Base-by-base conservation (phyloP, 768 basidiomycete species). In the Candolleomyces aberdarensis region DNA sequence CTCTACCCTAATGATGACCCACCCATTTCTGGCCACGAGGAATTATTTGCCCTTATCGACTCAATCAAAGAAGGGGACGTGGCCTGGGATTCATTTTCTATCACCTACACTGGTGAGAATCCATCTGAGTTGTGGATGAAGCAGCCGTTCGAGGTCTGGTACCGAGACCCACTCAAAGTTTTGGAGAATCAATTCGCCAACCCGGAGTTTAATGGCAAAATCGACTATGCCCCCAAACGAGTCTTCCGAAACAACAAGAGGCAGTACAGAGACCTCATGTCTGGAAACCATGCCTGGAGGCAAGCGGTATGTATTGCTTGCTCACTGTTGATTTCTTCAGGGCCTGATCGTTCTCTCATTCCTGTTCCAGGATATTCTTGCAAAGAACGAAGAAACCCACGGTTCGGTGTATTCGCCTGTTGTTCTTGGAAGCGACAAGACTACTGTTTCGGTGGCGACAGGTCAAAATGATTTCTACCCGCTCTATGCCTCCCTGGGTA, bases 341-440 rank as follows among this genome's bases (percentile, higher is more conserved):
- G 26, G 26, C 26, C 26, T 26, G 26, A 26, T 3, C 26, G 26
- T 26, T 26, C 26, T 26, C 26, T 26, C 26, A 26, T 3, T 26
- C 26, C 26, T 26, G 26, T 26, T 26, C 26, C 3, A 26, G 26
- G 26, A 26, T 26, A 26, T 26, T 26, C 26, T 26, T 26, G 51
- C 63, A 43, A 51, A 69, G 22, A 56, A 70, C 56, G 59, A 57
- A 5, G 29, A 43, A 2, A 75, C 58, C 1, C 65, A 68, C 51
- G 73, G 74, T 3, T 57, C 74, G 0, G 68, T 71, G 59, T 71
- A 72, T 58, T 66, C 68, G 1, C 75, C 76, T 0, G 55, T 76
- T 29, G 70, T 77, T 20, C 64, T 73, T n/a, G 74, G 77, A 1
- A 74, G 73, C 36, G 73, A 79, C 56, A 78, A 79, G 59, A 78